Base-by-base conservation (phyloP, 2,329 filamentous ascomycete genomes). In the Fusarium nodosum region DNA sequence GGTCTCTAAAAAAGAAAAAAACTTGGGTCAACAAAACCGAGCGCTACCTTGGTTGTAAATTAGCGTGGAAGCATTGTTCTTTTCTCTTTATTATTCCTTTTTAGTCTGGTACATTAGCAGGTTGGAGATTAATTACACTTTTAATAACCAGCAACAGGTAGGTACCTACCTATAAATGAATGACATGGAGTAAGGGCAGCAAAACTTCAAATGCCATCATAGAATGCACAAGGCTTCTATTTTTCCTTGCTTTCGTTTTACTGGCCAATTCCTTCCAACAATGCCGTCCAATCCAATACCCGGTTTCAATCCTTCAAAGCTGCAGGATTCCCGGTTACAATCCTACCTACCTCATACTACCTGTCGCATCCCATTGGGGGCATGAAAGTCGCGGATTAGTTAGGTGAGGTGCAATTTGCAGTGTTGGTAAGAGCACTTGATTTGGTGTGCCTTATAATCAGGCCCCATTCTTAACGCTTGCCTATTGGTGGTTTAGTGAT, bases 201-300 rank as follows among this genome's bases (percentile, higher is more conserved):
- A 46, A 51, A 20, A 51, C 11, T 6, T 33, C 28, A 36, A 38
- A 60, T 46, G 41, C 18, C 28, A 53, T 64, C 58, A 51, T 56
- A 31, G 20, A 22, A 24, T 18, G 30, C 24, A 30, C 11, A 10
- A 24, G 46, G 13, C 28, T 22, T 52, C 9, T 52, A 39, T 28
- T 42, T 58, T 50, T 30, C 41, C 24, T 48, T 53, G 33, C 34
- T 18, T 52, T 16, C 15, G 18, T 30, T n/a, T 36, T 52, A 39
- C 56, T 68, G 58, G 63, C 28, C 58, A 70, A 70, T 70, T 70
- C 53, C 28, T 54, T 39, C 44, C 3, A 34, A 15, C 34, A 36
- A 20, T 20, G 15, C 28, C 41, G 24, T 33, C 60, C 64, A 62
- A 63, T 52, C 34, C 39, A 15, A 33, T n/a, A 31, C 50, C 56